A percentile compares a stretch with the other conserved stretches of the same genome.
phyloP scores from a whole-genome alignment of 805 yeast genomes.

The Candida easanensis region DNA sequence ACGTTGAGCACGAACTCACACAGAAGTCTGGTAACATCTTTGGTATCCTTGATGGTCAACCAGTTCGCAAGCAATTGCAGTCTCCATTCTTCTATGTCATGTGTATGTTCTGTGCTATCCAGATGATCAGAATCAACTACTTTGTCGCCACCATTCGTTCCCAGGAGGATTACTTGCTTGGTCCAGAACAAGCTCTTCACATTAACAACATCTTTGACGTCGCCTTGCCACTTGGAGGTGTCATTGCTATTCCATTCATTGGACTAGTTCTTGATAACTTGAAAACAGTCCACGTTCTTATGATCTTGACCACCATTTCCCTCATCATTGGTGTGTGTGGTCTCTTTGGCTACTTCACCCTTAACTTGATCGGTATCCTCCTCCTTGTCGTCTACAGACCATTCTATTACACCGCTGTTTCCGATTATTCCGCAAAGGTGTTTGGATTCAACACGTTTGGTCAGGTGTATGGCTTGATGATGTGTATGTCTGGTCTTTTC shows the following conservation, averaged over 20 bases:
- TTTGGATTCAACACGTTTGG: constrained; percentile 94
- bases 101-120: constrained; percentile 77
- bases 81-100: constrained; percentile 74
- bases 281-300: constrained; percentile 56
- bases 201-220: constrained; percentile 79
- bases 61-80: constrained; percentile 46
- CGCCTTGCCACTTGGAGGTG: constrained; percentile 86
- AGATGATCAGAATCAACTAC: constrained; percentile 89
- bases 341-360: constrained; percentile 41
- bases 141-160: constrained; percentile 87
- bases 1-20: constrained; percentile 55
- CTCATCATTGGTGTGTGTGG: constrained; percentile 71
- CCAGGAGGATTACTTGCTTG: constrained; percentile 74
- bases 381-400: constrained; percentile 83
- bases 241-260: constrained; percentile 81
- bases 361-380: constrained; percentile 67
- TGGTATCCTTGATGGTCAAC: constrained; percentile 71
- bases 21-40: constrained; percentile 56
- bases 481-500: constrained; percentile 77
- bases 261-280: constrained; percentile 77
- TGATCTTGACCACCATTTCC: constrained; percentile 51
- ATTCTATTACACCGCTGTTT: constrained; percentile 86
- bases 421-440: constrained; percentile 88
- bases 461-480: constrained; percentile 82
- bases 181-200: constrained; percentile 45